These are phyloP conservation scores for Phytophthora parvispora DNA, from an alignment of 352 stramenopile species.

Conservation along the genomic window DNA sequence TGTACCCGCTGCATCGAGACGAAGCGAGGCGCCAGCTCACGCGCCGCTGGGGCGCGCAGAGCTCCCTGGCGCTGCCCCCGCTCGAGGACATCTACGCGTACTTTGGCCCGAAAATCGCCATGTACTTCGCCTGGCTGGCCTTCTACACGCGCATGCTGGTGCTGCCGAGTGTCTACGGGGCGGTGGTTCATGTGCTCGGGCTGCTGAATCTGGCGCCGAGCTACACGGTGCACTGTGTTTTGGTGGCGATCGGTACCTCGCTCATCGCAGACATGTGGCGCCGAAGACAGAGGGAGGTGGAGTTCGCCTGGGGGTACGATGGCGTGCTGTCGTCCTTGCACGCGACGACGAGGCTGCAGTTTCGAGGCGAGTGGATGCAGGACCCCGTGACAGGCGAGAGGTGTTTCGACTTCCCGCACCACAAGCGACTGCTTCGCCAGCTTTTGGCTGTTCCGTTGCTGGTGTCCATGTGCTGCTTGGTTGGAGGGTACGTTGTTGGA, in stretches of 20 bases:
- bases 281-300: slow-evolving; percentile 56
- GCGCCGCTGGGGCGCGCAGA: slow-evolving; percentile 48
- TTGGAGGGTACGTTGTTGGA: slow-evolving; percentile 63
- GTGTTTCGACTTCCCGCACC: slow-evolving; percentile 67
- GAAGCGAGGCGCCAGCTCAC: slow-evolving; percentile 56
- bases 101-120: slow-evolving; percentile 72
- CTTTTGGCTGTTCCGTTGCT: slow-evolving; percentile 62
- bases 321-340: slow-evolving; percentile 42
- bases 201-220: slow-evolving; percentile 48
- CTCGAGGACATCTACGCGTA: slow-evolving; percentile 68
- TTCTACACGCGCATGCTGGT: slow-evolving; percentile 89
- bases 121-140: slow-evolving; percentile 87
- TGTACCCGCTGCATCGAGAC: slow-evolving; percentile 75
- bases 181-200: slow-evolving; percentile 58
- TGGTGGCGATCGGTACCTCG: slow-evolving; percentile 66
- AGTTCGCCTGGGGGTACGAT: slow-evolving; percentile 72
- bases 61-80: slow-evolving; percentile 41
- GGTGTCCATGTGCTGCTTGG: slow-evolving; percentile 66
- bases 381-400: slow-evolving; percentile 50
- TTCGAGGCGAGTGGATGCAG: slow-evolving; percentile 66
- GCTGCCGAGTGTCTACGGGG: slow-evolving; percentile 56
- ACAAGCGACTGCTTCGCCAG: slow-evolving; percentile 64
- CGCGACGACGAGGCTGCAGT: slow-evolving; percentile 54
- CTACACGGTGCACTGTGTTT: slow-evolving; percentile 57
- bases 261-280: slow-evolving; percentile 72